Evolutionary conservation across 805 yeast genomes (phyloP), one percentile per base, ranked within the genome.

Genomic region (Hanseniaspora singularis): DNA sequence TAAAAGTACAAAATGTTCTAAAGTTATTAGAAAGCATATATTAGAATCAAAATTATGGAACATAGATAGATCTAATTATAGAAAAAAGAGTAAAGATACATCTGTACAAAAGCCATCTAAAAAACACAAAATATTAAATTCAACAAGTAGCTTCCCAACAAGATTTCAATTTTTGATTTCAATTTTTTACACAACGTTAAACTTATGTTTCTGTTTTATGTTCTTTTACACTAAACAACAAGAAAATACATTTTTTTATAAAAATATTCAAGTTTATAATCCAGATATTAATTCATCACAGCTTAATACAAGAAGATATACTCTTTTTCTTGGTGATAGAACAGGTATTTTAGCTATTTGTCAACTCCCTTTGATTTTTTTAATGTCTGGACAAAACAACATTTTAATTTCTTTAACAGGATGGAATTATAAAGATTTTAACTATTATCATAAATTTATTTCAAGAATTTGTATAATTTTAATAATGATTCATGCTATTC

Each of bases 311-410:
- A 30, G 50, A 22, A 60, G 57, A 38, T 19, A 42, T 14, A 32
- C 62, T 57, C 33, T 62, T 52, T 55, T 65, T 27, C 49, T 63
- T 4, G 74, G 72, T 3, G 75, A 72, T 54, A 58, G 76, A 53
- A 59, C 71, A 0, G 77, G 75, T 1, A 71, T 71, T 4, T 52
- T 71, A 23, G 68, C 70, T 14, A 63, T 66, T 53, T 64, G 65
- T 1, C 65, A 66, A 34, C 53, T 78, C 51, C 89, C 92, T 0
- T 53, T 71, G 3, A 55, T 77, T 27, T 66, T 77, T 18, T 57
- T 81, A 30, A 78, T 83, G 57, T 80, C 84, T 7, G 82, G 86
- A 9, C 67, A 94, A 55, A 84, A 81, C 61, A 84, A 80, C 59
- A 66, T 84, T 23, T 61, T 83, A 52, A 73, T 73, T 51, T 63